Evolutionary conservation across 306 rosid genomes (phyloP), one percentile per base, ranked within the genome.

Genomic region (Quercus bicolor): DNA sequence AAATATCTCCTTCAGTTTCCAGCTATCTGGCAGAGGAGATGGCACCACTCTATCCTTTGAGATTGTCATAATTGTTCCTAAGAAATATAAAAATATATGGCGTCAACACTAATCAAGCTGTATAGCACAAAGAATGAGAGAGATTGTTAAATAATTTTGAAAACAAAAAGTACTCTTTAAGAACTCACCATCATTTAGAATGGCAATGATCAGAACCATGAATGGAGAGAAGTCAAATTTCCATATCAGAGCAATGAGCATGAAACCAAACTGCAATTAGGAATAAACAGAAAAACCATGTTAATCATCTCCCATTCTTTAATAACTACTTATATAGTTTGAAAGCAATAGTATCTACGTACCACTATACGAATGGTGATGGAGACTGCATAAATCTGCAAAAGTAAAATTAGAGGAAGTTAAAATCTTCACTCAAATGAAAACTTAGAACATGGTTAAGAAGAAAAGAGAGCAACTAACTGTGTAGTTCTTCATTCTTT

Each of bases 341-440:
- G 51, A 55, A 51, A 53, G n/a, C 53, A 75, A 23, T 34, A 6
- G 54, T 26, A 31, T 81, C 54, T 53, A 85, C 98, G 79, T 88
- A 93, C 99, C 91, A 95, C 99, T 77, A 95, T 95, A 90, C 99
- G 99, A 73, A 95, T 95, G 7, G 99, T 95, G 90, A 95, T 95
- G 18, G 99, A 95, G 64, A 95, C 99, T 48, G 99, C 99, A 88
- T 95, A 95, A 73, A 95, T 95, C 98, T 95, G 92, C 74, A 70
- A 74, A 54, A 75, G 40, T 59, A 75, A 54, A 77, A 33, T 77
- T 0, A 55, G 62, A 64, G 8, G 69, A 12, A 6, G 51, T 66
- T n/a, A 33, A 45, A 57, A 1, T 1, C 56, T 83, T 66, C 56
- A 74, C 70, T 83, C 62, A 51, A 60, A 60, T 59, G 52, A 60